Conservation (phyloP, 2,329 filamentous ascomycete genomes). For the Hymenoscyphus fructigenus region DNA sequence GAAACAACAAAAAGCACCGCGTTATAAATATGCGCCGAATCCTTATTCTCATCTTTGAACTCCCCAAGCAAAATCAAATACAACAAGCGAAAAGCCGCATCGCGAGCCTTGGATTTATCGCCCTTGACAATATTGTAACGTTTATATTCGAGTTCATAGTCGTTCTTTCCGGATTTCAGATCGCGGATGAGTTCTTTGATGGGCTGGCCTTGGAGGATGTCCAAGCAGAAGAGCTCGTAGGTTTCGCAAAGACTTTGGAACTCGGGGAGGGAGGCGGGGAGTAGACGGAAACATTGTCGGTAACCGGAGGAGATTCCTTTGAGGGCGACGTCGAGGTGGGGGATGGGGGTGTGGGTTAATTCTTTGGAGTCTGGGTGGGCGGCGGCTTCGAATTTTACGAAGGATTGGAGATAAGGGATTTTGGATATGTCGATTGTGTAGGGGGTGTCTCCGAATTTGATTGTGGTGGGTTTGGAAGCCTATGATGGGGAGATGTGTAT, state of each 20-base stretch:
- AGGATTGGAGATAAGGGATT: slow-evolving; percentile 17
- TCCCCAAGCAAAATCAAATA: slow-evolving; percentile 9
- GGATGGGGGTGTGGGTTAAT: background rate
- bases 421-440: too few relatives aligned
- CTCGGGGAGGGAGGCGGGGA: background rate
- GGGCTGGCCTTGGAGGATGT: background rate
- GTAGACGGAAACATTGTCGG: background rate
- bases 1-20: slow-evolving; percentile 32
- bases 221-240: background rate
- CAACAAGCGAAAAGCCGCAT: background rate
- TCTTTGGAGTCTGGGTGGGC: slow-evolving; percentile 10
- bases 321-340: background rate
- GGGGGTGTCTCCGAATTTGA: slow-evolving; percentile 14
- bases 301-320: background rate
- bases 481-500: background rate
- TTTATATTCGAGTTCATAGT: too few relatives aligned
- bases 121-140: too few relatives aligned
- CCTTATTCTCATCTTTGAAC: slow-evolving; percentile 26
- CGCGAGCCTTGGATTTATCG: too few relatives aligned
- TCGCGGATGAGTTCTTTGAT: background rate
- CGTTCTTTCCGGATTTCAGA: too few relatives aligned
- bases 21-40: slow-evolving; percentile 28
- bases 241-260: background rate
- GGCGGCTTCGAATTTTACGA: slow-evolving; percentile 4
- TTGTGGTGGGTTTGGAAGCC: background rate